Evolutionary conservation across 2,329 filamentous ascomycete genomes (phyloP), one percentile per base, ranked within the genome.

Genomic region (Karstenula rhodostoma): DNA sequence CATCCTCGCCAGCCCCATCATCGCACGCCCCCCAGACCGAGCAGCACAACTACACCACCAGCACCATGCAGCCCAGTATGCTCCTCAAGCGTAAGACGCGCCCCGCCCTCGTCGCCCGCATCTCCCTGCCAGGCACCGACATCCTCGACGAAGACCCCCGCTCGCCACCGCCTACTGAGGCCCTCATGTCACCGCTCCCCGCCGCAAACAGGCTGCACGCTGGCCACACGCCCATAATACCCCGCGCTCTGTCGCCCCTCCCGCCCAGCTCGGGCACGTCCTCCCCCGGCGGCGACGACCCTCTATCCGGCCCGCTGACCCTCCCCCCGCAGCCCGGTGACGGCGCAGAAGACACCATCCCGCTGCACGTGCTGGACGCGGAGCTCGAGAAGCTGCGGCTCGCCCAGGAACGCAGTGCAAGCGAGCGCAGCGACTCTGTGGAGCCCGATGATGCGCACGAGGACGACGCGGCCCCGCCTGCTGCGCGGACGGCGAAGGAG

Each of bases 181-280:
- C 69, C 7, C 35, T 69, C 42, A 59, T 77, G 27, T 77, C 74
- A 7, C 77, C 77, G 1, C 61, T 77, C 5, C 76, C 76, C 10
- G 70, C 67, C 33, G 69, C 71, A 33, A 77, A 78, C 54, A 73
- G 50, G 35, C 70, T 72, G 29, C 70, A 76, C 60, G 77, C 77
- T 15, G 77, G 77, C 3, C 77, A 78, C 57, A 78, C 77, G 1
- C 77, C 77, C 13, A 61, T 77, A 42, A 62, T 73, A 19, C 69
- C 73, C 13, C 65, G 65, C 35, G 61, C 63, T 3, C 52, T 57
- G 42, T 66, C 65, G 10, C 64, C 66, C 2, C 44, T 63, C 2
- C 66, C 59, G 3, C 54, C 61, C n/a, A n/a, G n/a, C 23, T 62
- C 65, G 27, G 62, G 64, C 4, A 57, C 62, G 6, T 46, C 57